Conservation (phyloP, 2,329 filamentous ascomycete species). For the Elsinoe arachidis region DNA sequence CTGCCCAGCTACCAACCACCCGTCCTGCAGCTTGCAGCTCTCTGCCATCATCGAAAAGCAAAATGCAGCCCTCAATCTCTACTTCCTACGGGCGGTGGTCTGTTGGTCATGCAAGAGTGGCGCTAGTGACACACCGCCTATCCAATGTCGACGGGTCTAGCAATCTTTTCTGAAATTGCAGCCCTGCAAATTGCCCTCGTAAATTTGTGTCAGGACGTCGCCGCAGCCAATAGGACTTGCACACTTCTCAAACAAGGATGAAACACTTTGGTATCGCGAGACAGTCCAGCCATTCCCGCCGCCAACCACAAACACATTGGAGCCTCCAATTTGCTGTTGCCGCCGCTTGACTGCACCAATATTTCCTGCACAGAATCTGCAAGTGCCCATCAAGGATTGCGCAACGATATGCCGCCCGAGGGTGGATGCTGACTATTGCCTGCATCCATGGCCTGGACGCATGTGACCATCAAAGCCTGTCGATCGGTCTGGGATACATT, state of each 20-base stretch:
- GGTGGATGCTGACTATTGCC: not conserved
- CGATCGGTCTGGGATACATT: slow-evolving; percentile 2
- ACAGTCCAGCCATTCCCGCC: not conserved
- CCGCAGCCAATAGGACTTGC: not conserved
- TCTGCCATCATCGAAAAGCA: not conserved
- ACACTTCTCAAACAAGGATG: not conserved
- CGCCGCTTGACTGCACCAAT: not conserved
- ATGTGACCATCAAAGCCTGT: slow-evolving; percentile 6
- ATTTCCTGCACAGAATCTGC: not conserved
- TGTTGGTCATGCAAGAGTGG: not conserved
- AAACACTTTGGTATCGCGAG: not conserved
- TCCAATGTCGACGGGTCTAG: not conserved
- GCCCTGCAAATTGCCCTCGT: not conserved
- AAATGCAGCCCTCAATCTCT: not conserved
- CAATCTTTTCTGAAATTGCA: not conserved
- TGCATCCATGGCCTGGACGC: not conserved
- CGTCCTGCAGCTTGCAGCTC: not conserved
- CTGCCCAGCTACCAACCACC: not conserved
- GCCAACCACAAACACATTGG: not conserved
- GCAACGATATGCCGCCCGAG: not conserved
- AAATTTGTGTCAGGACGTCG: not conserved
- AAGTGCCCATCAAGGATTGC: slow-evolving; percentile 9
- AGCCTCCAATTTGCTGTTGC: not conserved
- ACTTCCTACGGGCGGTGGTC: not conserved
- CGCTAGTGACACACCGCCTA: not conserved